Conservation (phyloP, 148 eudicot genomes). For the Nyssa sinensis region DNA sequence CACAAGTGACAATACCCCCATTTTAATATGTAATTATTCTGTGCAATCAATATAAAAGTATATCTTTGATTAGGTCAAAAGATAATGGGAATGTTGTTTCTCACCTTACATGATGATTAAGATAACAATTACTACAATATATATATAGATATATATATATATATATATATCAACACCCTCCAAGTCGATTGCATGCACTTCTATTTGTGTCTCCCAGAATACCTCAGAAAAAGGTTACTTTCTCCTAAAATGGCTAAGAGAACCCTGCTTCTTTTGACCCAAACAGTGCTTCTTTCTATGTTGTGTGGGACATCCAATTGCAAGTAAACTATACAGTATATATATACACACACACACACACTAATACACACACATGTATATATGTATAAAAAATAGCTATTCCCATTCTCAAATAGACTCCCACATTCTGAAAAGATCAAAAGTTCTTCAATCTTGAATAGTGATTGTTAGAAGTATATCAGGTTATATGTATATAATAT, state of each 20-base stretch:
- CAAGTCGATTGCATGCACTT: not conserved
- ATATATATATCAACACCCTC: not conserved
- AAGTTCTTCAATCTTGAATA: too few relatives aligned
- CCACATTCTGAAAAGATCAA: too few relatives aligned
- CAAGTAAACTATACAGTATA: too few relatives aligned
- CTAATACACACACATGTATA: too few relatives aligned
- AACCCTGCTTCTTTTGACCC: not conserved
- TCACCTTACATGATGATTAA: not conserved
- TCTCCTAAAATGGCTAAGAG: not conserved
- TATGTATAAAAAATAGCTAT: too few relatives aligned
- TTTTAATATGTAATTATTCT: too few relatives aligned
- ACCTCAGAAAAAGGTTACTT: not conserved
- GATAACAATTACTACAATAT: constrained; percentile 1
- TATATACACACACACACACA: too few relatives aligned
- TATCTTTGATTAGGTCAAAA: not conserved
- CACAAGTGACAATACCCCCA: too few relatives aligned
- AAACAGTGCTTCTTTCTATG: not conserved
- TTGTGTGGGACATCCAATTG: not conserved
- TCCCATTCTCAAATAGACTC: too few relatives aligned
- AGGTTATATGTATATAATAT: too few relatives aligned
- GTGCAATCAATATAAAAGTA: not conserved
- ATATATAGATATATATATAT: too few relatives aligned
- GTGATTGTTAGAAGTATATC: too few relatives aligned
- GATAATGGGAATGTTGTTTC: not conserved
- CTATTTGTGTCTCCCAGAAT: not conserved